phyloP scores from a whole-genome alignment of 2,329 filamentous ascomycete genomes.

The Penicillium sp. region DNA sequence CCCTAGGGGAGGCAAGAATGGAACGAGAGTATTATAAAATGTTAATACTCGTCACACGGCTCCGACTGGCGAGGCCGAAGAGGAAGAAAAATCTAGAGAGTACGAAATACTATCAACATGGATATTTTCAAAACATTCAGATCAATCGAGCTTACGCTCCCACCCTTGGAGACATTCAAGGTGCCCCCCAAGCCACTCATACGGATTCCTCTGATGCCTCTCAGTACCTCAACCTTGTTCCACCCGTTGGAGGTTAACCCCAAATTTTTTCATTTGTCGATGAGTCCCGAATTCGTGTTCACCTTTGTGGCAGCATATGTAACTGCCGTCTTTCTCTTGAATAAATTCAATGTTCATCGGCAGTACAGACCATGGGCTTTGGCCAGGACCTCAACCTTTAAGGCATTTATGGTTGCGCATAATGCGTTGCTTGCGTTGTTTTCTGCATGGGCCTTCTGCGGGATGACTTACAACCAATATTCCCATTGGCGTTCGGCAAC shows the following conservation, averaged over 20 bases:
- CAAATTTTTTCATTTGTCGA: slow-evolving; percentile 5
- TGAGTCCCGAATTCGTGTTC: slow-evolving; percentile 8
- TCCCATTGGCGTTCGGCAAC: background rate
- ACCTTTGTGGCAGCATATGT: slow-evolving; percentile 15
- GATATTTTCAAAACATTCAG: background rate
- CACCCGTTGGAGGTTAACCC: slow-evolving; percentile 5
- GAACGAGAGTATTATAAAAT: background rate
- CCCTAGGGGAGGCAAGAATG: background rate
- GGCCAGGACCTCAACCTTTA: slow-evolving; percentile 8
- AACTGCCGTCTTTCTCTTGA: slow-evolving; percentile 12
- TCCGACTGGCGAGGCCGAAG: background rate
- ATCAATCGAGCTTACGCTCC: slow-evolving; percentile 8
- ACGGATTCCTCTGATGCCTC: background rate
- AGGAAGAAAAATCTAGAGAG: background rate
- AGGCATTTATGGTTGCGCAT: slow-evolving; percentile 9
- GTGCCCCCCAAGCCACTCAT: slow-evolving; percentile 3
- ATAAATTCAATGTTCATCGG: slow-evolving; percentile 14
- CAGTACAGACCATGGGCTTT: slow-evolving; percentile 16
- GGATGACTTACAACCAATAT: background rate
- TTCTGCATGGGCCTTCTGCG: slow-evolving; percentile 14
- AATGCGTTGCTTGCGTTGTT: slow-evolving; percentile 13
- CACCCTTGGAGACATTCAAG: slow-evolving; percentile 5
- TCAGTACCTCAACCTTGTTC: background rate
- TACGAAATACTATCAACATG: background rate
- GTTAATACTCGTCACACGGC: background rate